These are phyloP conservation scores for Trichoderma polysporum DNA, from an alignment of 2,329 filamentous ascomycete species.

Conservation along the genomic window DNA sequence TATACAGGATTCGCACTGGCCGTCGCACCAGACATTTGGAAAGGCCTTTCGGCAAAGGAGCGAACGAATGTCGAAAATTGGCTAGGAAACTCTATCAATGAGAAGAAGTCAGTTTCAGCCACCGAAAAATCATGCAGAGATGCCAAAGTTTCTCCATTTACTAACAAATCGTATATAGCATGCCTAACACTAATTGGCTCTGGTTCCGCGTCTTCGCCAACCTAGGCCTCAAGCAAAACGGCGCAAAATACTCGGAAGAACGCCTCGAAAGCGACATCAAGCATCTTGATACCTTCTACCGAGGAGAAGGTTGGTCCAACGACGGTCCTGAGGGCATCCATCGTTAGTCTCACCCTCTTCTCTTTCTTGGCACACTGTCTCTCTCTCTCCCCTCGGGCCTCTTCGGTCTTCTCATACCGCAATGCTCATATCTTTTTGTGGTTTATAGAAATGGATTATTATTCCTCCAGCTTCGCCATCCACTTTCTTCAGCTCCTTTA, in stretches of 20 bases:
- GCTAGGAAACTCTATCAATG: slow-evolving; percentile 73
- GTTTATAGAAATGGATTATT: slow-evolving; percentile 72
- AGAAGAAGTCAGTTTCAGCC: slow-evolving; percentile 58
- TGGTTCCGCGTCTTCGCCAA: slow-evolving; percentile 88
- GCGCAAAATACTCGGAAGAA: slow-evolving; percentile 67
- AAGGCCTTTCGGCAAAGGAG: slow-evolving; percentile 61
- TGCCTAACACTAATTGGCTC: slow-evolving; percentile 68
- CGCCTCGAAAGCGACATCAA: slow-evolving; percentile 73
- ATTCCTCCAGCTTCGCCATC: slow-evolving; percentile 79
- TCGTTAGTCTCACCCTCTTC: slow-evolving; percentile 41
- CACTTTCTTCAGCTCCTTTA: slow-evolving; percentile 78
- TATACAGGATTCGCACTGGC: slow-evolving; percentile 64
- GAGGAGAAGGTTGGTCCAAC: slow-evolving; percentile 80
- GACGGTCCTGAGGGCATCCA: slow-evolving; percentile 77
- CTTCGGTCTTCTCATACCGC: not conserved
- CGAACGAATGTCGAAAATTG: slow-evolving; percentile 67
- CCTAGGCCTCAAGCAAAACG: slow-evolving; percentile 72
- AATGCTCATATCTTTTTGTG: not conserved
- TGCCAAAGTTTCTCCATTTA: not conserved
- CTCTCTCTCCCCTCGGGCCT: too few species aligned
- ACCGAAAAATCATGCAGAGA: not conserved
- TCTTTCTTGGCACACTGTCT: too few species aligned
- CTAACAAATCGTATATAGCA: slow-evolving; percentile 48
- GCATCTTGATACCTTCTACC: slow-evolving; percentile 77
- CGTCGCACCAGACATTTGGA: slow-evolving; percentile 66